phyloP scores from a whole-genome alignment of 1,139 yeast species.

The Kluyveromyces marxianus region DNA sequence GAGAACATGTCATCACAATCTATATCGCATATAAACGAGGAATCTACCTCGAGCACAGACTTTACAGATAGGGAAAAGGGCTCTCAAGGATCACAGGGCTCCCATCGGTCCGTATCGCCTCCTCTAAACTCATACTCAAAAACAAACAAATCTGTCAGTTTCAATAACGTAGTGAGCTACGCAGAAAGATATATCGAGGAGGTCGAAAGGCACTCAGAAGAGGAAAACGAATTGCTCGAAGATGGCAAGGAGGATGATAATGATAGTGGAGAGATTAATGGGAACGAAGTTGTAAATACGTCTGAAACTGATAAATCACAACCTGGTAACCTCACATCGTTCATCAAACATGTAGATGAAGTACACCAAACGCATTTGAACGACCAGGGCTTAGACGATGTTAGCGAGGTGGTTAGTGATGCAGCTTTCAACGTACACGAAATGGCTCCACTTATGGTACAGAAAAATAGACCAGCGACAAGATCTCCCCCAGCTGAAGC shows the following conservation, averaged over 20 bases:
- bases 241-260: conserved; percentile 6
- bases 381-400: conserved; percentile 22
- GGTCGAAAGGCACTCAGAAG: conserved; percentile 18
- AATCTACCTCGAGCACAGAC: conserved; percentile 2
- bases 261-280: not conserved
- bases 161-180: conserved; percentile 31
- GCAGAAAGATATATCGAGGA: conserved; percentile 27
- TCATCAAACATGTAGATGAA: conserved; percentile 18
- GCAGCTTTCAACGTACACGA: conserved; percentile 25
- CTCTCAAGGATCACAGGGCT: too few species aligned
- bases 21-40: conserved; percentile 10
- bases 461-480: conserved; percentile 17
- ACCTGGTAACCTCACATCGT: not conserved
- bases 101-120: not conserved
- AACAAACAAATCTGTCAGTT: conserved; percentile 32
- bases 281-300: not conserved
- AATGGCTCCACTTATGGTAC: conserved; percentile 23
- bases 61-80: not conserved
- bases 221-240: conserved; percentile 11
- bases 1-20: conserved; percentile 44
- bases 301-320: not conserved
- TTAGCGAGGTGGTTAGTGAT: conserved; percentile 32
- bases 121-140: conserved; percentile 14
- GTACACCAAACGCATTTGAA: conserved; percentile 20
- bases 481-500: conserved; percentile 1